phyloP scores from a whole-genome alignment of 768 basidiomycete species.

The Tylopilus felleus region DNA sequence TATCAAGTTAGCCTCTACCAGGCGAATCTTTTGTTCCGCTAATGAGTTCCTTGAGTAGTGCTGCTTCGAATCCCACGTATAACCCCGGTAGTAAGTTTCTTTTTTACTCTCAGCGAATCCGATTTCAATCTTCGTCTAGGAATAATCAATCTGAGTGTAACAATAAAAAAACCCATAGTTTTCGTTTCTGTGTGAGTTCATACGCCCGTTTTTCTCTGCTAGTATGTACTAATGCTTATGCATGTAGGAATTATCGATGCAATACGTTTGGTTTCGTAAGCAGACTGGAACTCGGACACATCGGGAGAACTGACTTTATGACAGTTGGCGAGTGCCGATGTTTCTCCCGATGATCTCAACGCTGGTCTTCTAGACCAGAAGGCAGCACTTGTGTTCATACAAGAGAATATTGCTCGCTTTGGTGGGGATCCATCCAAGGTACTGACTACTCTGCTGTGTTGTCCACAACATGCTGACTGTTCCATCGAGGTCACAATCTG shows the following conservation, averaged over 20 bases:
- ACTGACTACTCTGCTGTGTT: slow-evolving; percentile 1
- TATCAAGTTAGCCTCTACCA: background rate
- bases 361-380: slow-evolving; percentile 60
- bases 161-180: slow-evolving; percentile 12
- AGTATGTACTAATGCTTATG: background rate
- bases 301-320: slow-evolving; percentile 9
- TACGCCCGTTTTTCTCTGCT: background rate
- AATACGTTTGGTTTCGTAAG: slow-evolving; percentile 22
- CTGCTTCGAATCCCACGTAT: slow-evolving; percentile 15
- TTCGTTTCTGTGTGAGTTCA: slow-evolving; percentile 17
- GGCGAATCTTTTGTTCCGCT: background rate
- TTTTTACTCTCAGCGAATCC: background rate
- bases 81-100: slow-evolving; percentile 13
- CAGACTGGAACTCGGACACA: too few relatives aligned
- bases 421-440: slow-evolving; percentile 60
- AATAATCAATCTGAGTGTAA: slow-evolving; percentile 8
- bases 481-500: slow-evolving; percentile 16
- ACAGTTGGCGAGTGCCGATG: slow-evolving; percentile 45
- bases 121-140: background rate
- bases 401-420: slow-evolving; percentile 63
- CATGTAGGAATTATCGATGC: slow-evolving; percentile 12
- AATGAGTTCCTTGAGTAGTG: slow-evolving; percentile 1
- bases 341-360: slow-evolving; percentile 50
- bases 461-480: background rate
- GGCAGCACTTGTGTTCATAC: slow-evolving; percentile 54